Evolutionary conservation across 495 filamentous ascomycete genomes (phyloP), one percentile per base, ranked within the genome.

Genomic region (Echria macrotheca): DNA sequence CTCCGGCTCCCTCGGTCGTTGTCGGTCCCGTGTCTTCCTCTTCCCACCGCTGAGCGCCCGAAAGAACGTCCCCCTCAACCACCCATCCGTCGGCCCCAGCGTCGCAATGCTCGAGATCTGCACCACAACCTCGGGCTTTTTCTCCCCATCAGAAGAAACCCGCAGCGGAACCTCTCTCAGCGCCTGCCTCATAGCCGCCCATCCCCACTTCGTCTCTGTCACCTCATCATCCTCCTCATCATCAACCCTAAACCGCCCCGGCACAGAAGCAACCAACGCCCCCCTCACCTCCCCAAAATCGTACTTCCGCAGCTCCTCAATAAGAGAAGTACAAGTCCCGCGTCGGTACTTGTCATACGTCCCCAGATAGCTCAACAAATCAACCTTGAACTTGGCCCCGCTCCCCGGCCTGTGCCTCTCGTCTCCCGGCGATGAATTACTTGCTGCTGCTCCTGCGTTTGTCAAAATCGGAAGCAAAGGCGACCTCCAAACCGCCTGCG

Each of bases 81-180:
- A 96, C 53, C 75, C 80, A 46, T 91, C 78, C 19, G 72, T 83
- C 38, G 73, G 72, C 2, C 89, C 88, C 0, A 96, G 73, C 1
- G 87, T 85, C 5, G 88, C 90, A 18, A 96, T 82, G 10, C 88
- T 94, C 1, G 89, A 95, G 18, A 91, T 70, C 54, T 96, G 90
- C 1, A 80, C 65, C 3, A 87, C 80, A 41, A 95, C 77, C 31
- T 84, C 78, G 9, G 84, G 64, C 15, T 65, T 53, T 10, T 45
- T 11, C 8, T 60, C n/a, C 4, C 7, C 42, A 2, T 37, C 10
- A 18, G 5, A 3, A 3, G 12, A 3, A 9, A 25, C 49, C 8
- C 40, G 22, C 37, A 64, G 45, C 8, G 79, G 74, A 2, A 93
- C 70, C 2, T 60, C 64, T 3, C 64, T 63, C n/a, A 94, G 67